phyloP scores from a whole-genome alignment of 129 eudicot species.

The Deinandra increscens region DNA sequence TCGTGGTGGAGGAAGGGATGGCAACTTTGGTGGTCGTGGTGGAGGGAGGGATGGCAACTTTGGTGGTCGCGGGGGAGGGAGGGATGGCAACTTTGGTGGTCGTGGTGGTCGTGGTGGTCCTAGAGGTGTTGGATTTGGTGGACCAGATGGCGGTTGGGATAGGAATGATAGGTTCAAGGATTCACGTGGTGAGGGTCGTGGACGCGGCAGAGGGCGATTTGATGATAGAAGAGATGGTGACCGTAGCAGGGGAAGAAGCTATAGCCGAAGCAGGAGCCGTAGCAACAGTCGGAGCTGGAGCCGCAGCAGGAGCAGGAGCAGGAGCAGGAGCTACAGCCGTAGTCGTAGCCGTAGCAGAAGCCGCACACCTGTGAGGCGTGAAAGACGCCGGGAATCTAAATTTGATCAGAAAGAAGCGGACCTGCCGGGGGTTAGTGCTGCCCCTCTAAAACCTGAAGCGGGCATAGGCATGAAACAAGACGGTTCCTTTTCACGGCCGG shows the following conservation, averaged over 20 bases:
- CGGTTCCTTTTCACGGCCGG: not conserved
- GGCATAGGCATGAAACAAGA: not conserved
- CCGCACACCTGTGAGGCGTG: constrained; percentile 1
- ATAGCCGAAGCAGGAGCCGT: constrained; percentile 33
- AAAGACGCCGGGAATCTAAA: not conserved
- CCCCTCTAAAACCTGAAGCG: not conserved
- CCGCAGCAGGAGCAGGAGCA: constrained; percentile 30
- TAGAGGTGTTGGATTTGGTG: constrained; percentile 24
- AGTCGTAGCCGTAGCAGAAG: constrained; percentile 32
- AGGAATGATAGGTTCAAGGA: constrained; percentile 59
- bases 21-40: constrained; percentile 15
- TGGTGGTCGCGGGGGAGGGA: constrained; percentile 11
- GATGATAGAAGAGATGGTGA: no score
- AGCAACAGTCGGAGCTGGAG: constrained; percentile 44
- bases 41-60: constrained; percentile 19
- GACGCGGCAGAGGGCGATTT: constrained; percentile 45
- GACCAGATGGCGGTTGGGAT: constrained; percentile 42
- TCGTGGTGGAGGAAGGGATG: constrained; percentile 32
- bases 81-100: no score
- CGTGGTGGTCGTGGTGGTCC: constrained; percentile 5
- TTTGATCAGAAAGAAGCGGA: constrained; percentile 2
- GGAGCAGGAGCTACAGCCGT: constrained; percentile 55
- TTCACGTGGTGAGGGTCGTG: constrained; percentile 41
- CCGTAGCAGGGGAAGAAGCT: no score
- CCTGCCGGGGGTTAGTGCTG: not conserved